Evolutionary conservation across 495 filamentous ascomycete genomes (phyloP).

Genomic region (Recurvomyces mirabilis): DNA sequence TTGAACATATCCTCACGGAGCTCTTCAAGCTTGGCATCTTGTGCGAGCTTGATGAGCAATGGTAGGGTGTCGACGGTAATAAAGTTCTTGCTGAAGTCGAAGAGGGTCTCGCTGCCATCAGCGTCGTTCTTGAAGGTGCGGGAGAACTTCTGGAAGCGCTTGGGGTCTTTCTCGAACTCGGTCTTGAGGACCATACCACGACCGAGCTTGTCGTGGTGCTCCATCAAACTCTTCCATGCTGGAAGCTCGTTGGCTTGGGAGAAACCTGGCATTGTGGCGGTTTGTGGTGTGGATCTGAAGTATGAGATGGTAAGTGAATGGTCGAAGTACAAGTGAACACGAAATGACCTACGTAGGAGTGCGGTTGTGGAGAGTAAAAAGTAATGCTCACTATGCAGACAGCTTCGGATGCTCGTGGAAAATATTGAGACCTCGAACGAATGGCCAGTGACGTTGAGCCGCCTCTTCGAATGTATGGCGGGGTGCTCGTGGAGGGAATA

Average conservation of each 20-base stretch:
- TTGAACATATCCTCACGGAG: conserved; percentile 94
- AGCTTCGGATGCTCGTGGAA: too few relatives aligned
- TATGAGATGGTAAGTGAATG: too few relatives aligned
- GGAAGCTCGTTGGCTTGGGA: conserved; percentile 67
- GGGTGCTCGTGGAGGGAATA: too few relatives aligned
- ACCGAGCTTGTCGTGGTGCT: conserved; percentile 72
- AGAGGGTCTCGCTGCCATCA: conserved; percentile 73
- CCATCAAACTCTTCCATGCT: conserved; percentile 78
- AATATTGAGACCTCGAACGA: too few relatives aligned
- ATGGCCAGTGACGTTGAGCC: too few relatives aligned
- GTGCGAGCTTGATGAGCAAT: conserved; percentile 74
- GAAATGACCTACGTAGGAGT: too few relatives aligned
- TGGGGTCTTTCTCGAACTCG: conserved; percentile 76
- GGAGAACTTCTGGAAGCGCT: conserved; percentile 83
- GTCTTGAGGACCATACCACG: conserved; percentile 87
- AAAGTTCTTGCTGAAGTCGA: conserved; percentile 99
- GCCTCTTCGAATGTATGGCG: too few relatives aligned
- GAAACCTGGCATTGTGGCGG: conserved; percentile 39
- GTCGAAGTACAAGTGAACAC: too few relatives aligned
- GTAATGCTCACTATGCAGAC: too few relatives aligned
- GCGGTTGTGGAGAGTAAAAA: too few relatives aligned
- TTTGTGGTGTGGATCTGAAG: too few relatives aligned
- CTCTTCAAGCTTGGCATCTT: conserved; percentile 82
- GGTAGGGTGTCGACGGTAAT: conserved; percentile 84
- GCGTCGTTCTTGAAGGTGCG: conserved; percentile 70